These are phyloP conservation scores for Podospora anserina DNA, from an alignment of 495 filamentous ascomycete species.

Conservation along the genomic window DNA sequence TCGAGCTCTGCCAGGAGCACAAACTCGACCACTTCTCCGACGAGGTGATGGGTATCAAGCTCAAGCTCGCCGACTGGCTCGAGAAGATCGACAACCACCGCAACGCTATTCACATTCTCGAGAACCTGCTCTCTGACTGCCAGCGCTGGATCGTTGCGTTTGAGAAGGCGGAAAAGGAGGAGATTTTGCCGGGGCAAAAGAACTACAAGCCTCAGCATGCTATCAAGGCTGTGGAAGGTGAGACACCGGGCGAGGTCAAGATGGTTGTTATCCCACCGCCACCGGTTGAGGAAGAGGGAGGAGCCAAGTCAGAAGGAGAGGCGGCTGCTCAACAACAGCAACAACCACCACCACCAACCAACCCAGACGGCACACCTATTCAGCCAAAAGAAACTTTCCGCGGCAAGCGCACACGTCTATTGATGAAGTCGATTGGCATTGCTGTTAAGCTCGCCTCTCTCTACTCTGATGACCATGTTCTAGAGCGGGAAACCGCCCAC, in stretches of 20 bases:
- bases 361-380: constrained; percentile 8
- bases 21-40: constrained; percentile 84
- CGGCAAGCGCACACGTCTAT: constrained; percentile 62
- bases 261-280: background rate
- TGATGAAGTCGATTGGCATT: constrained; percentile 70
- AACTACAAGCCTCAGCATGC: constrained; percentile 1
- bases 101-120: constrained; percentile 69
- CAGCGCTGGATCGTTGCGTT: constrained; percentile 59
- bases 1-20: constrained; percentile 64
- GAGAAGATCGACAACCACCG: constrained; percentile 66
- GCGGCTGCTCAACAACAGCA: constrained; percentile 17
- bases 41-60: constrained; percentile 84
- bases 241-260: background rate
- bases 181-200: constrained; percentile 35
- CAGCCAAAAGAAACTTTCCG: constrained; percentile 46
- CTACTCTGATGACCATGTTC: constrained; percentile 60
- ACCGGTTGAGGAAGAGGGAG: background rate
- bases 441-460: constrained; percentile 79
- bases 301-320: constrained; percentile 16
- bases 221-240: background rate
- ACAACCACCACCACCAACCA: background rate
- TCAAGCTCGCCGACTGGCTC: constrained; percentile 72
- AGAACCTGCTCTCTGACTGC: constrained; percentile 60
- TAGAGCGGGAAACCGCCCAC: constrained; percentile 64
- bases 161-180: constrained; percentile 52